Evolutionary conservation across 176 grass and related monocot species (phyloP).

Genomic region (Raddia guianensis): DNA sequence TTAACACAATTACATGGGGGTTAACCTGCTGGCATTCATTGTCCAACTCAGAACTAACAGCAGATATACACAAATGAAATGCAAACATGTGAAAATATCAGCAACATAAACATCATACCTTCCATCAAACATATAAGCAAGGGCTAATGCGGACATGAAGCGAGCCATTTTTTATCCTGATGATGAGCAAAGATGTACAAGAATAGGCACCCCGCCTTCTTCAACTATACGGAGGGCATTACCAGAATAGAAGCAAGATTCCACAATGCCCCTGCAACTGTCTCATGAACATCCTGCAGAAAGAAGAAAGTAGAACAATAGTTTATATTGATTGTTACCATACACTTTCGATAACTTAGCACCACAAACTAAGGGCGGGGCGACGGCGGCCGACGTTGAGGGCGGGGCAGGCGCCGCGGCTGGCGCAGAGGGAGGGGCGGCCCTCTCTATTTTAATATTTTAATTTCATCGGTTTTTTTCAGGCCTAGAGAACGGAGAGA

Average conservation of each 20-base stretch:
- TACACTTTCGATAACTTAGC: neutral
- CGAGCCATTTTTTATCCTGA: constrained; percentile 97
- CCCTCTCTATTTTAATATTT: too few species aligned
- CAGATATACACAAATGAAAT: constrained; percentile 13
- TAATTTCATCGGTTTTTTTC: too few species aligned
- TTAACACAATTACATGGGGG: neutral
- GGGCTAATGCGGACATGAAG: constrained; percentile 98
- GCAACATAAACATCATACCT: constrained; percentile 53
- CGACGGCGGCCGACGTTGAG: too few species aligned
- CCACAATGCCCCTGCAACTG: constrained; percentile 98
- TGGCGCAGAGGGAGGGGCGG: too few species aligned
- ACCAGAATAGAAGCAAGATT: constrained; percentile 98
- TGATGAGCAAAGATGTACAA: constrained; percentile 90
- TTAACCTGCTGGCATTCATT: constrained; percentile 1
- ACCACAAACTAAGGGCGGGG: constrained; percentile 15
- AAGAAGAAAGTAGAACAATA: neutral
- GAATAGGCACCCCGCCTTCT: constrained; percentile 92
- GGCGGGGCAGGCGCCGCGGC: too few species aligned
- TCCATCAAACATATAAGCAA: constrained; percentile 99
- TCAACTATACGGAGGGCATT: constrained; percentile 95
- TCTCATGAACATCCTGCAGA: constrained; percentile 97
- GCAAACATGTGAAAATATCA: constrained; percentile 6
- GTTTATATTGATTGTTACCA: constrained; percentile 2
- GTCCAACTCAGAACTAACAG: constrained; percentile 17
- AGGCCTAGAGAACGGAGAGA: too few species aligned